phyloP scores from a whole-genome alignment of 768 basidiomycete species.

The Phylloporus sp. region DNA sequence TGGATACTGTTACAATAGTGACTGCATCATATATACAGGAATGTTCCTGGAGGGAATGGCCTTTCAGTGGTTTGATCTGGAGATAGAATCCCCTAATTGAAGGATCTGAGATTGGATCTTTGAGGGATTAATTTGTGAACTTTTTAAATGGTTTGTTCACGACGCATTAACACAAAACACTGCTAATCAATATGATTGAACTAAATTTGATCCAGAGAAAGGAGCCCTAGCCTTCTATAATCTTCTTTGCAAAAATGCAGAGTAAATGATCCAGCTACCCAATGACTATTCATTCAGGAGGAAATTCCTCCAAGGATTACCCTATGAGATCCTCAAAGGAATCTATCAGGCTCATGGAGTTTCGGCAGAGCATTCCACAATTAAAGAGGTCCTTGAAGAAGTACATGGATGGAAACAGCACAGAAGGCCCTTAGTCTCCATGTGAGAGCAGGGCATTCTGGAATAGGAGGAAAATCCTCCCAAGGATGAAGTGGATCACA shows the following conservation, averaged over 20 bases:
- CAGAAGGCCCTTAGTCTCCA: not conserved
- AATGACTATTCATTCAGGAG: not conserved
- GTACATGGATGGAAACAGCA: not conserved
- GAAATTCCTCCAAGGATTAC: not conserved
- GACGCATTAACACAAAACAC: no score
- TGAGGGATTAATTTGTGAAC: no score
- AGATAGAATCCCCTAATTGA: no score
- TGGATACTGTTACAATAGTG: not conserved
- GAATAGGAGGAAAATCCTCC: no score
- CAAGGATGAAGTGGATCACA: no score
- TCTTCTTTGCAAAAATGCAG: not conserved
- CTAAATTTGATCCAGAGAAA: no score
- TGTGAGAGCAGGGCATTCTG: no score
- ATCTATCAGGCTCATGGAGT: not conserved
- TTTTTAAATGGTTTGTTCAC: no score
- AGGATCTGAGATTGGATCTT: no score
- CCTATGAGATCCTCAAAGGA: not conserved
- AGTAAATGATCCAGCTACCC: not conserved
- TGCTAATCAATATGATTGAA: no score
- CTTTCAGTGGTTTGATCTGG: no score
- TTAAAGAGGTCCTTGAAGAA: not conserved
- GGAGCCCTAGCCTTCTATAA: not conserved
- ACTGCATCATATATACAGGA: not conserved
- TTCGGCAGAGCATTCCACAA: not conserved
- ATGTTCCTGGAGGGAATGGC: no score